These are phyloP conservation scores for Saccharomycopsis sp. DNA, from an alignment of 805 yeast species.

Conservation along the genomic window DNA sequence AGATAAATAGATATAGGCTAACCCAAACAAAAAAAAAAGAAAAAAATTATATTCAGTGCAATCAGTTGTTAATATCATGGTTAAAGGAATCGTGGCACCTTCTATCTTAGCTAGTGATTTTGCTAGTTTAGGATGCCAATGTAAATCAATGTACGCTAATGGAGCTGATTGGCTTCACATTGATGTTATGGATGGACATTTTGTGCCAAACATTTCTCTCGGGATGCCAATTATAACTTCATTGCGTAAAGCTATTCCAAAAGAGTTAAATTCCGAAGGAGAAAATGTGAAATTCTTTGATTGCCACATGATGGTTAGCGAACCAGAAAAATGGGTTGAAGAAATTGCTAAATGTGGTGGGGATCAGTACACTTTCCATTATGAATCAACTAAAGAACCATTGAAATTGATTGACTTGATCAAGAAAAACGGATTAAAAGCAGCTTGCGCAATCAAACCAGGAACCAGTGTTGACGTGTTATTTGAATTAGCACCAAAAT, in stretches of 20 bases:
- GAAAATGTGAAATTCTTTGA: constrained; percentile 51
- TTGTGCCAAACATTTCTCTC: constrained; percentile 91
- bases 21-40: too few species aligned
- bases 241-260: constrained; percentile 70
- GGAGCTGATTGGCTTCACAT: constrained; percentile 97
- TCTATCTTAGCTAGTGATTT: constrained; percentile 91
- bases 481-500: constrained; percentile 61
- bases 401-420: constrained; percentile 65
- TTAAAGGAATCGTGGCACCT: constrained; percentile 83
- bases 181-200: constrained; percentile 98
- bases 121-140: constrained; percentile 80
- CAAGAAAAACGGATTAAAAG: constrained; percentile 77
- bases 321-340: constrained; percentile 90
- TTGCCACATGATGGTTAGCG: constrained; percentile 96
- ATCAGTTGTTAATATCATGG: constrained; percentile 37
- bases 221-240: constrained; percentile 87
- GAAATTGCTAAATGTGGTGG: constrained; percentile 93
- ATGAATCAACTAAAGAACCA: constrained; percentile 84
- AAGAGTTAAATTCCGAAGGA: constrained; percentile 30
- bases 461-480: constrained; percentile 82
- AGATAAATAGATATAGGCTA: too few species aligned
- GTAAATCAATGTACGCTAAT: constrained; percentile 68
- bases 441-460: constrained; percentile 92
- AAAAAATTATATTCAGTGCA: too few species aligned
- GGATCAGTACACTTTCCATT: constrained; percentile 93